Evolutionary conservation across 1,139 yeast species (phyloP), one percentile per base, ranked within the genome.

Genomic region (Suhomyces chickasaworum): DNA sequence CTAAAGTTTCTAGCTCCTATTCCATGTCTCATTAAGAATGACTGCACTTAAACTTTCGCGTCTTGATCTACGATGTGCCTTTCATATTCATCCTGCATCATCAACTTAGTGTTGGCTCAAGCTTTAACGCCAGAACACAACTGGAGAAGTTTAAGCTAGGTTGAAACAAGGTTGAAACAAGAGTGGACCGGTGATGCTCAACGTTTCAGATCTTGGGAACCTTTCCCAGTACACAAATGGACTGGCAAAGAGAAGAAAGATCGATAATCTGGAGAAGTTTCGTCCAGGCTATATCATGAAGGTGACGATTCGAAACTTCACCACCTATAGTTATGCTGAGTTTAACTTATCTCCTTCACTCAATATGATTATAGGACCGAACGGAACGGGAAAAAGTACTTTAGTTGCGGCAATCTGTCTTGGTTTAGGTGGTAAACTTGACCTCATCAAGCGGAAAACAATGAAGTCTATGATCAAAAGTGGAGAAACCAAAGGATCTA

Each of bases 351-450:
- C 95, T 0, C 97, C 98, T 0, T 77, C 85, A 2, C 73, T 95
- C 61, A 95, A 95, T 63, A 83, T 95, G 89, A 87, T 95, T 48
- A 87, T 93, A 46, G 99, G 98, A 0, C 98, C 99, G 6, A 95
- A 95, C 61, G 99, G 99, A 33, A 83, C 97, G 0, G 99, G 99
- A 6, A 95, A 95, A 62, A 84, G 95, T 41, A 89, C 99, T 0
- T 80, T 93, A 56, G 96, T 93, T 6, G 89, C 97, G 49, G 98
- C 98, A 0, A 82, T 93, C 1, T 93, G 97, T 63, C 72, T 95
- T 34, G 97, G 97, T 0, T 70, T 95, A 13, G 95, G 86, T 1
- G 98, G 98, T 2, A 81, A 78, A 50, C 80, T 91, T 6, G 89
- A 84, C 30, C 72, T 84, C 38, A 80, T 91, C 52, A 95, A 95